A percentile compares a stretch with the other conserved stretches of the same genome.
Evolutionary conservation across 2,329 filamentous ascomycete species (phyloP).

Genomic region (Apiospora phragmitis): DNA sequence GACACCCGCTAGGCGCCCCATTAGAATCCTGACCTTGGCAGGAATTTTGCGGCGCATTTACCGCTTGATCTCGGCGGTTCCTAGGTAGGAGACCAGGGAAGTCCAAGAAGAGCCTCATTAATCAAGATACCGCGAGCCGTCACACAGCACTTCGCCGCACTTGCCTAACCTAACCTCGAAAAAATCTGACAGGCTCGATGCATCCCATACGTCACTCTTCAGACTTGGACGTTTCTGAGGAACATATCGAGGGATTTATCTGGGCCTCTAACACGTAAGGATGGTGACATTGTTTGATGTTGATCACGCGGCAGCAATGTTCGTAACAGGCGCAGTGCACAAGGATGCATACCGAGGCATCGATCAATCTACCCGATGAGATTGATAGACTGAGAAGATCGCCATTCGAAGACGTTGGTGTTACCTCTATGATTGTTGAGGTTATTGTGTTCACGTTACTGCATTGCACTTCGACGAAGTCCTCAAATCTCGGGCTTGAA

Average conservation of each 20-base stretch:
- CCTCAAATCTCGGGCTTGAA: neutral
- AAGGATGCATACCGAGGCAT: neutral
- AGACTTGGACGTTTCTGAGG: neutral
- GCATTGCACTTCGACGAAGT: neutral
- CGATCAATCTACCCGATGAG: neutral
- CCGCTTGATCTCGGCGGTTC: neutral
- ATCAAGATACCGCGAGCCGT: neutral
- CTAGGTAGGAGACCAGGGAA: neutral
- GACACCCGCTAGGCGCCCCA: neutral
- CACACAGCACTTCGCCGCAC: neutral
- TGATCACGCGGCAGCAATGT: neutral
- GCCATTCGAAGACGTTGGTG: neutral
- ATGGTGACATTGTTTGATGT: slow-evolving; percentile 7
- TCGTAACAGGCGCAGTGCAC: neutral
- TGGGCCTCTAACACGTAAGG: neutral
- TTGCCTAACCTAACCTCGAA: neutral
- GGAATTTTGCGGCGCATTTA: neutral
- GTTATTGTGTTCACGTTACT: neutral
- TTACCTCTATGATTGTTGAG: neutral
- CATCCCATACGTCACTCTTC: neutral
- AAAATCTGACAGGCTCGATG: neutral
- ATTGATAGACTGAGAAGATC: neutral
- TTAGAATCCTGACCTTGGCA: neutral
- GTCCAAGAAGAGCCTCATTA: neutral
- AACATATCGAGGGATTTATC: neutral